Conservation (phyloP, 768 basidiomycete genomes). For the Mycena olivaceomarginata region DNA sequence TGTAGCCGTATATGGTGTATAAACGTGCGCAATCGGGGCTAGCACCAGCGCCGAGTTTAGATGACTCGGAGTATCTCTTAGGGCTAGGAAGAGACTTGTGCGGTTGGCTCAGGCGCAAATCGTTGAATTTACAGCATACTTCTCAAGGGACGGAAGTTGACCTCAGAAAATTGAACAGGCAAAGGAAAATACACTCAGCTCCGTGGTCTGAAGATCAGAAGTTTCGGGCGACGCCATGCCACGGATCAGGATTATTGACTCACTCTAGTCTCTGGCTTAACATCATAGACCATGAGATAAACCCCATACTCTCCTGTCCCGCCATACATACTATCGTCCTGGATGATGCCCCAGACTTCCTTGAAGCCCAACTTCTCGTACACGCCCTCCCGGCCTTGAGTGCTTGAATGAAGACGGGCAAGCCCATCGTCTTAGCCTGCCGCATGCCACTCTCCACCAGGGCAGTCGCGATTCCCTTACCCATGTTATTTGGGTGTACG, state of each 20-base stretch:
- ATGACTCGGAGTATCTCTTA: too few relatives aligned
- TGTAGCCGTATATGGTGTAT: too few relatives aligned
- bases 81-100: too few relatives aligned
- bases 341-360: background rate
- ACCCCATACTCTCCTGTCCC: background rate
- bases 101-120: background rate
- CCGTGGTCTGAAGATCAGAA: background rate
- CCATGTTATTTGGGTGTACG: background rate
- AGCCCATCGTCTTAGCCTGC: background rate
- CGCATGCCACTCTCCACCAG: background rate
- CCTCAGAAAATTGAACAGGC: conserved; percentile 1
- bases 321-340: background rate
- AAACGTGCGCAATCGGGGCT: too few relatives aligned
- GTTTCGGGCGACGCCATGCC: background rate
- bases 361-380: conserved; percentile 6
- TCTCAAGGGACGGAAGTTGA: background rate
- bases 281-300: conserved; percentile 7
- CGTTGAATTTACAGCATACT: background rate
- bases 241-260: conserved; percentile 1
- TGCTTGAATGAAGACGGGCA: background rate
- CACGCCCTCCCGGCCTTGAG: conserved; percentile 3
- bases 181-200: background rate
- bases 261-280: background rate
- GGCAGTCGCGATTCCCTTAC: background rate
- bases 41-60: too few relatives aligned